Evolutionary conservation across 108 stramenopile genomes (phyloP), one percentile per base, ranked within the genome.

Genomic region (Nitzschia sp.): DNA sequence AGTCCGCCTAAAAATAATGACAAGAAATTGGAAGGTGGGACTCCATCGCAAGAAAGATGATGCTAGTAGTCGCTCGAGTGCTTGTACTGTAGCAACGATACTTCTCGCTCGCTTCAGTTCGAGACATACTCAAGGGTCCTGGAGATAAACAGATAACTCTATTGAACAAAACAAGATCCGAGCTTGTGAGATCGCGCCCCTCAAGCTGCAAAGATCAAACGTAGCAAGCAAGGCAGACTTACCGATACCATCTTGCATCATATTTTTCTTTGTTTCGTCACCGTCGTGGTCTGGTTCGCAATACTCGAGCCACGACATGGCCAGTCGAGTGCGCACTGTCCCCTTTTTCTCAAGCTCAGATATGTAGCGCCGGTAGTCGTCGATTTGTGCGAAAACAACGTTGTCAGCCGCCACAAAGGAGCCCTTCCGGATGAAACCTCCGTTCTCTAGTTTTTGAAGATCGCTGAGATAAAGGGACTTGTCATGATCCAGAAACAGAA

Each of bases 401-500:
- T 96, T 96, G 65, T 96, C 96, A 3, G 96, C 96, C 22, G 86
- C 87, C 4, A 96, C 93, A 61, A 72, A 69, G 3, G 78, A 69
- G 13, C 89, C 87, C 2, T 50, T 22, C 22, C 63, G 54, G 11
- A 92, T 75, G 55, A 81, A 50, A 3, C 74, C 73, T 1, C 66
- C 53, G 5, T 30, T 13, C 70, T 92, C 89, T n/a, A 94, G 57
- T 44, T 76, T 69, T 48, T 65, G 48, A 22, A 96, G 60, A 73
- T 94, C 90, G 0, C 77, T 26, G 41, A 86, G 78, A 76, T 96
- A 96, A 1, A 73, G 48, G 36, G 86, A 85, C 67, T 96, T 96
- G 66, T 93, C 93, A 64, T 96, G 96, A 83, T 96, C 96, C 17
- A 96, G 68, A 64, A 96, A 90, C 27, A 96, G 56, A 56, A 94